Evolutionary conservation across 495 filamentous ascomycete species (phyloP), one percentile per base, ranked within the genome.

Genomic region (Aspergillus wentii): DNA sequence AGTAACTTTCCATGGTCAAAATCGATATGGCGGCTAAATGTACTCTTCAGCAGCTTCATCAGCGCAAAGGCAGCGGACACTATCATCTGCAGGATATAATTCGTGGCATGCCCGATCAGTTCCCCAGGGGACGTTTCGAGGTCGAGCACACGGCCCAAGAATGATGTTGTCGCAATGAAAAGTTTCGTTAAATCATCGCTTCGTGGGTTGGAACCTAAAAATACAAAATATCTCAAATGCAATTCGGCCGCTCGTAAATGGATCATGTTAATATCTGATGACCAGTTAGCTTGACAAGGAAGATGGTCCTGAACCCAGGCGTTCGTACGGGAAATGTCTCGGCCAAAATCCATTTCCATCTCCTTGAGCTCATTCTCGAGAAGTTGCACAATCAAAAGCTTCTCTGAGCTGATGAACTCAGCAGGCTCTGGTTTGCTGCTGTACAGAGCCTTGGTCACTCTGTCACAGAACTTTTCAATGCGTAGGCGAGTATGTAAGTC

Each of bases 71-170:
- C 87, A 0, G 83, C 86, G 8, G 88, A 90, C 6, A 94, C 80
- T 19, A 94, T 82, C 85, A 96, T 95, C 56, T 94, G 89, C 40
- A 91, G 79, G 38, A 95, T 83, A 57, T 94, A 94, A 52, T 91
- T 91, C 30, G 86, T 87, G 15, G 82, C 77, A 58, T 85, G 87
- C 14, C 71, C 70, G 20, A 95, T 72, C 8, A 85, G 64, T 21
- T 71, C 66, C 3, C 67, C 64, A 0, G 67, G 67, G 0, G 62
- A 65, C 0, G 67, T 71, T 46, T 71, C 67, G 4, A 71, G 57
- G 27, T 69, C 67, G 1, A 71, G 44, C 3, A 71, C 67, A n/a
- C 67, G 62, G 5, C 60, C 61, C 5, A 71, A 52, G 38, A 71
- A 71, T 17, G 67, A 68, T 5, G 67, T 71, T 4, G 77, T 66